Percentiles rank a stretch among this genome's conserved stretches.
Evolutionary conservation across 192 early-diverging fungal species (phyloP).

Genomic region (Podila epicladia): DNA sequence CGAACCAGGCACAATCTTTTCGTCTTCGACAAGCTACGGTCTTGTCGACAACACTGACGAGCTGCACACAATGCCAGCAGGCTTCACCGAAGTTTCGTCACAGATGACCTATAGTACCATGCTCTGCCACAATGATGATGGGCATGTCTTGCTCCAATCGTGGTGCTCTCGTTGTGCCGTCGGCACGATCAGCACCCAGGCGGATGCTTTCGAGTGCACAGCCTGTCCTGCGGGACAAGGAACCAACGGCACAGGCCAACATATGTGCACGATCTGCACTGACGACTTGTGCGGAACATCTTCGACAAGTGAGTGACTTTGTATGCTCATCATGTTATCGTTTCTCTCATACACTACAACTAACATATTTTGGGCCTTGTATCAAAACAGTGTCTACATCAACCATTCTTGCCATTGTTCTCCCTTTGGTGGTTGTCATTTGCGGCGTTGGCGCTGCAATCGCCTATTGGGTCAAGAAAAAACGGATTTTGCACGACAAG

Average conservation of each 20-base stretch:
- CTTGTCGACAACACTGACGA: neutral
- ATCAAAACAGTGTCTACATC: neutral
- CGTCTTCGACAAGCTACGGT: neutral
- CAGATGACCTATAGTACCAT: neutral
- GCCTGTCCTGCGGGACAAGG: constrained; percentile 11
- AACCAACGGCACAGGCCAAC: constrained; percentile 26
- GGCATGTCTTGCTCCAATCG: constrained; percentile 19
- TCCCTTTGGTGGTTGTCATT: constrained; percentile 11
- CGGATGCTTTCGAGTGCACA: constrained; percentile 13
- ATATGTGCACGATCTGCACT: constrained; percentile 11
- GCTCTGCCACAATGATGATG: constrained; percentile 16
- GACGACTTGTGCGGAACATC: constrained; percentile 10
- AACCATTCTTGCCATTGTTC: constrained; percentile 13
- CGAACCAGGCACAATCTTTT: constrained; percentile 19
- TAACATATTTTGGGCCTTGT: neutral
- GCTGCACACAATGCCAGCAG: neutral
- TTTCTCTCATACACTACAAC: neutral
- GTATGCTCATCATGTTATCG: neutral
- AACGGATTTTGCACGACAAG: constrained; percentile 15
- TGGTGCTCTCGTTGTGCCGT: constrained; percentile 22
- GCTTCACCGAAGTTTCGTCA: neutral
- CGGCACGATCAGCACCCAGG: constrained; percentile 9
- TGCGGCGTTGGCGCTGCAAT: neutral
- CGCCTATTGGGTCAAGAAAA: constrained; percentile 17
- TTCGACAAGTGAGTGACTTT: constrained; percentile 5